Evolutionary conservation across 2,329 filamentous ascomycete species (phyloP).

Genomic region (Xylariaceae sp.): DNA sequence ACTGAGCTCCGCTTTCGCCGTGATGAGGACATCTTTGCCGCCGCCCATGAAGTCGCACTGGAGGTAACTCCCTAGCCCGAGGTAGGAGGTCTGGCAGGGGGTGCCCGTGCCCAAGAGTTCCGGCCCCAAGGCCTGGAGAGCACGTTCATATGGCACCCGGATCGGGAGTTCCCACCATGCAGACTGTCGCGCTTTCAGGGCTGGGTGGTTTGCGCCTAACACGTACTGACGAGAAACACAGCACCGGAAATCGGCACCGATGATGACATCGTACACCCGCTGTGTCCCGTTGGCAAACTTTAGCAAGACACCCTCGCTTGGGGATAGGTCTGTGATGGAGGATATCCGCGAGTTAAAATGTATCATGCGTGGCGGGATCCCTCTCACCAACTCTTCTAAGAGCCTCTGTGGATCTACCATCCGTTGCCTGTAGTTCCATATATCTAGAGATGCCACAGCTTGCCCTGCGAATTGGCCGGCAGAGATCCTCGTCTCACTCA

Average conservation of each 20-base stretch:
- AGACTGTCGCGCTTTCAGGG: constrained; percentile 18
- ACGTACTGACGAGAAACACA: constrained; percentile 24
- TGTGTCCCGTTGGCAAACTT: constrained; percentile 25
- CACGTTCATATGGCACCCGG: constrained; percentile 23
- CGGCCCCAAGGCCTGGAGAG: constrained; percentile 24
- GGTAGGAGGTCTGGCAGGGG: constrained; percentile 24
- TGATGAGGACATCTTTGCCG: constrained; percentile 27
- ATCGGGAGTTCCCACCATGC: constrained; percentile 27
- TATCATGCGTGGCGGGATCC: constrained; percentile 23
- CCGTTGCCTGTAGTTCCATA: constrained; percentile 9
- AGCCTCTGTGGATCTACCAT: constrained; percentile 26
- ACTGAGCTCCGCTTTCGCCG: constrained; percentile 16
- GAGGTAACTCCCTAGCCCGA: constrained; percentile 26
- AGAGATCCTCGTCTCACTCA: constrained; percentile 18
- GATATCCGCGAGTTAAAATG: constrained; percentile 23
- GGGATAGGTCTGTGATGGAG: constrained; percentile 19
- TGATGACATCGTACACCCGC: constrained; percentile 27
- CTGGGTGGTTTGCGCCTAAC: constrained; percentile 19
- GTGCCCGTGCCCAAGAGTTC: constrained; percentile 22
- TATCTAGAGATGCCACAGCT: constrained; percentile 11
- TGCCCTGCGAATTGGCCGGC: constrained; percentile 21
- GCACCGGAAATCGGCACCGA: constrained; percentile 26
- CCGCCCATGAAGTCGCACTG: constrained; percentile 22
- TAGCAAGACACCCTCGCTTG: constrained; percentile 17
- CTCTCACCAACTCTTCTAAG: constrained; percentile 23